A percentile compares a stretch with the other conserved stretches of the same genome.
Evolutionary conservation across 2,329 filamentous ascomycete genomes (phyloP).

Genomic region (Ceratocystis alfenasii): DNA sequence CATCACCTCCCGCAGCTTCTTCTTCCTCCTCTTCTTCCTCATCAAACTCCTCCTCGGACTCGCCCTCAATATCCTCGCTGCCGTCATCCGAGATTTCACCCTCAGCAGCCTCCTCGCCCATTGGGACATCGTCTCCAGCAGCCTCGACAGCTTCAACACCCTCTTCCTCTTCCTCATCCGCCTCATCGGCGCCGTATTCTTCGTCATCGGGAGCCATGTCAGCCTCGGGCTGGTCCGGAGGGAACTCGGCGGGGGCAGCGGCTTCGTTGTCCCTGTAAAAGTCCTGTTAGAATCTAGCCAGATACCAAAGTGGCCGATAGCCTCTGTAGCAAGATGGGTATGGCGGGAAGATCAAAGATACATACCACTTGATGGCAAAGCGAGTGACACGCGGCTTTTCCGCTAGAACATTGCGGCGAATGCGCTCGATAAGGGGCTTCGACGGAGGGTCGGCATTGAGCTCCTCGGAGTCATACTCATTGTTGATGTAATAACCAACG

Average conservation of each 20-base stretch:
- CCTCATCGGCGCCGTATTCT: slow-evolving; percentile 74
- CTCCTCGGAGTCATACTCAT: slow-evolving; percentile 91
- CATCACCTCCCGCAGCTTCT: slow-evolving; percentile 32
- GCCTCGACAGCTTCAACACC: slow-evolving; percentile 44
- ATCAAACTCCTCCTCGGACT: slow-evolving; percentile 61
- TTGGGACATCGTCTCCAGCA: slow-evolving; percentile 44
- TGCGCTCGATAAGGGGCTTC: slow-evolving; percentile 85
- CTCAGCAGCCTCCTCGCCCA: slow-evolving; percentile 34
- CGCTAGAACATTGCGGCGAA: slow-evolving; percentile 81
- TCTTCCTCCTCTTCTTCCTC: slow-evolving; percentile 40
- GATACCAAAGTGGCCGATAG: too few relatives aligned
- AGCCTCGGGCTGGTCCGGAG: slow-evolving; percentile 93
- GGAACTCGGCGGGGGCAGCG: slow-evolving; percentile 88
- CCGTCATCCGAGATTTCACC: slow-evolving; percentile 60
- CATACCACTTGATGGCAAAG: slow-evolving; percentile 96
- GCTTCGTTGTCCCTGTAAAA: slow-evolving; percentile 85
- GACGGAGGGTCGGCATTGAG: slow-evolving; percentile 78
- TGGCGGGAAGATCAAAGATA: slow-evolving; percentile 21
- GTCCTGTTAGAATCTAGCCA: too few relatives aligned
- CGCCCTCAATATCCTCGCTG: slow-evolving; percentile 67
- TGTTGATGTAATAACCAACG: slow-evolving; percentile 98
- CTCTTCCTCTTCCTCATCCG: slow-evolving; percentile 46
- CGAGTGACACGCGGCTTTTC: slow-evolving; percentile 96
- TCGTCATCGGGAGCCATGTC: slow-evolving; percentile 77
- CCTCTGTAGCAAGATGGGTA: not conserved